These are phyloP conservation scores for Eimeria praecox DNA, from an alignment of 169 alveolate species.

Conservation along the genomic window DNA sequence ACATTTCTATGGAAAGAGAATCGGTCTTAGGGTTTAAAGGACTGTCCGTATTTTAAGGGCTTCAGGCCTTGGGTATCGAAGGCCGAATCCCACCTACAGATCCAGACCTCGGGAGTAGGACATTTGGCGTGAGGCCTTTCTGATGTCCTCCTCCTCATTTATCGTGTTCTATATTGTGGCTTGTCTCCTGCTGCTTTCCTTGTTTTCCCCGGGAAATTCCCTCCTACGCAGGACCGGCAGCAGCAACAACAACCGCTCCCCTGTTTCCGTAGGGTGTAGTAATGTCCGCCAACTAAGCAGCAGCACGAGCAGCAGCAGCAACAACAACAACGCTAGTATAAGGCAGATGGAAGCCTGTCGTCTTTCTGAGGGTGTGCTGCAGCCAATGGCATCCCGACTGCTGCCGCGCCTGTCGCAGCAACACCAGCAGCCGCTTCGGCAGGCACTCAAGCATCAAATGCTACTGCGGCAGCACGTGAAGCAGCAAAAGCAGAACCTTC, in stretches of 20 bases:
- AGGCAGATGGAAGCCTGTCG: slow-evolving; percentile 14
- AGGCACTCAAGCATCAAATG: neutral
- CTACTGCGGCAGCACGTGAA: slow-evolving; percentile 39
- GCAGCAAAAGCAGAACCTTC: neutral
- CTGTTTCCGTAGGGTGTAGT: neutral
- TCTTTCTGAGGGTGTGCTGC: neutral
- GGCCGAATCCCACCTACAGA: neutral
- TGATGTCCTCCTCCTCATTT: neutral
- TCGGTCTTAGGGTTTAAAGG: neutral
- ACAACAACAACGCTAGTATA: neutral
- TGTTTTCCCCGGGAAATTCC: neutral
- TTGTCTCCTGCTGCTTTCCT: neutral
- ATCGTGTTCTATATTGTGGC: neutral
- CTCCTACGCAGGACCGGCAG: neutral
- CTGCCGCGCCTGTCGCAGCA: slow-evolving; percentile 11
- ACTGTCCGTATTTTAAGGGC: neutral
- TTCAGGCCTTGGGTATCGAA: neutral
- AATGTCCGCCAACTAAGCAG: neutral
- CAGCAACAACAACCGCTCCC: slow-evolving; percentile 20
- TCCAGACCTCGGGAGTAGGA: neutral
- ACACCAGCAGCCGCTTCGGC: slow-evolving; percentile 57
- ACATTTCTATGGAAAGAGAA: neutral
- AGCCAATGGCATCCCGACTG: neutral
- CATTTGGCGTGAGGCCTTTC: neutral
- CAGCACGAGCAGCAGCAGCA: neutral